phyloP scores from a whole-genome alignment of 2,329 filamentous ascomycete species.

The Phoma sp. region DNA sequence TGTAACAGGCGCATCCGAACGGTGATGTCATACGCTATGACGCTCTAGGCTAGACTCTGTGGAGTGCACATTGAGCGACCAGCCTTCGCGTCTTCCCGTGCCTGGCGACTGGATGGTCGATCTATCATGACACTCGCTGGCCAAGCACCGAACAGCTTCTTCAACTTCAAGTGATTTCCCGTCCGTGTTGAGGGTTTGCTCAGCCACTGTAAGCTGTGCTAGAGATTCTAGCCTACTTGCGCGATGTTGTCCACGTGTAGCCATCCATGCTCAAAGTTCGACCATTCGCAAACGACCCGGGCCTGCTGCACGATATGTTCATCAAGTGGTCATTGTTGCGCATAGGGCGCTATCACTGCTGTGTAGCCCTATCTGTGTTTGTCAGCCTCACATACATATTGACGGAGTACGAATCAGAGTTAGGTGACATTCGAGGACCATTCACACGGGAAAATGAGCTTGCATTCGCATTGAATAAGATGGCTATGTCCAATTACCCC shows the following conservation, averaged over 20 bases:
- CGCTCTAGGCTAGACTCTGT: not conserved
- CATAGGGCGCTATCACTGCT: not conserved
- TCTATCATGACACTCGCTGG: not conserved
- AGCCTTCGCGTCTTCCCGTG: slow-evolving; percentile 8
- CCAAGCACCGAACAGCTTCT: not conserved
- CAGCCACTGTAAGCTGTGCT: too few species aligned
- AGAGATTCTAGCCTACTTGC: too few species aligned
- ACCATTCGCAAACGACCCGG: not conserved
- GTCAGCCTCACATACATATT: not conserved
- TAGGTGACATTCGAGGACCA: too few species aligned
- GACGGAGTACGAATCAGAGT: too few species aligned
- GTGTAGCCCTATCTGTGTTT: too few species aligned
- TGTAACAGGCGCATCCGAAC: not conserved
- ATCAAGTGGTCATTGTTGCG: not conserved
- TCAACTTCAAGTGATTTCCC: too few species aligned
- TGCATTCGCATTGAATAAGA: too few species aligned
- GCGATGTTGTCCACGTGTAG: too few species aligned
- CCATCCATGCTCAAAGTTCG: too few species aligned
- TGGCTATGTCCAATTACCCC: too few species aligned
- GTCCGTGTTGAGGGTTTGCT: too few species aligned
- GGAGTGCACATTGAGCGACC: not conserved
- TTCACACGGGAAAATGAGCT: too few species aligned
- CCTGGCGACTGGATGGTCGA: not conserved
- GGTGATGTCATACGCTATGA: slow-evolving; percentile 3
- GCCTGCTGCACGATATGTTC: not conserved